Evolutionary conservation across 108 stramenopile species (phyloP).

Genomic region (Pseudonitzschia multistriata): DNA sequence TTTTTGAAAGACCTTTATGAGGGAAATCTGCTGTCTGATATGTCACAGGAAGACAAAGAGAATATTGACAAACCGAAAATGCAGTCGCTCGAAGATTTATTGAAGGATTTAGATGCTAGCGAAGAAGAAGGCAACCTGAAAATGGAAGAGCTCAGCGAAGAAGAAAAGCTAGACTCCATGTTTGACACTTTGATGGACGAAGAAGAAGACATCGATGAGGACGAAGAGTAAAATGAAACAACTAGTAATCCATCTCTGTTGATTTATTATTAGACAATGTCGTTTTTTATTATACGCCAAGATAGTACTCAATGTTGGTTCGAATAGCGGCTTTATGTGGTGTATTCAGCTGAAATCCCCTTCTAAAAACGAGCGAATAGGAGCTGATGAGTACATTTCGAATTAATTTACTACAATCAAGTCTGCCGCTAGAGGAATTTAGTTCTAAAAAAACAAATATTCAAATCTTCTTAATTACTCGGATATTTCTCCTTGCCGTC

Average conservation of each 20-base stretch:
- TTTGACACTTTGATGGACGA: conserved; percentile 73
- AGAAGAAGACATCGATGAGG: conserved; percentile 63
- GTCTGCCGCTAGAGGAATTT: too few relatives aligned
- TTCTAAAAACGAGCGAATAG: too few relatives aligned
- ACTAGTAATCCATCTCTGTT: too few relatives aligned
- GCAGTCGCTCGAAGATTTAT: conserved; percentile 91
- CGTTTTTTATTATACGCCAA: too few relatives aligned
- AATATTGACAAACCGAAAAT: conserved; percentile 97
- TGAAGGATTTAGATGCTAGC: conserved; percentile 81
- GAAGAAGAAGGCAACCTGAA: conserved; percentile 68
- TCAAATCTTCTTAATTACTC: not conserved
- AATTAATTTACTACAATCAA: too few relatives aligned
- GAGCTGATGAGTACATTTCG: too few relatives aligned
- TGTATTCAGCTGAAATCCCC: too few relatives aligned
- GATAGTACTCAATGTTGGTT: too few relatives aligned
- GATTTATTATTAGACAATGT: too few relatives aligned
- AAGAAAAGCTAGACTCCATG: conserved; percentile 69
- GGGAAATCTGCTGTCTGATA: conserved; percentile 94
- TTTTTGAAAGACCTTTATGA: conserved; percentile 98
- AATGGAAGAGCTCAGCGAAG: conserved; percentile 73
- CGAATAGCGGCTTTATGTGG: too few relatives aligned
- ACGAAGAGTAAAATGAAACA: conserved; percentile 45
- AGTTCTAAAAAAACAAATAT: not conserved
- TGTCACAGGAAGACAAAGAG: conserved; percentile 93
- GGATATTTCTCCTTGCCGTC: not conserved